A percentile compares a stretch with the other conserved stretches of the same genome.
These are phyloP conservation scores for Eurotiales sp. DNA, from an alignment of 2,329 filamentous ascomycete genomes.

Conservation along the genomic window DNA sequence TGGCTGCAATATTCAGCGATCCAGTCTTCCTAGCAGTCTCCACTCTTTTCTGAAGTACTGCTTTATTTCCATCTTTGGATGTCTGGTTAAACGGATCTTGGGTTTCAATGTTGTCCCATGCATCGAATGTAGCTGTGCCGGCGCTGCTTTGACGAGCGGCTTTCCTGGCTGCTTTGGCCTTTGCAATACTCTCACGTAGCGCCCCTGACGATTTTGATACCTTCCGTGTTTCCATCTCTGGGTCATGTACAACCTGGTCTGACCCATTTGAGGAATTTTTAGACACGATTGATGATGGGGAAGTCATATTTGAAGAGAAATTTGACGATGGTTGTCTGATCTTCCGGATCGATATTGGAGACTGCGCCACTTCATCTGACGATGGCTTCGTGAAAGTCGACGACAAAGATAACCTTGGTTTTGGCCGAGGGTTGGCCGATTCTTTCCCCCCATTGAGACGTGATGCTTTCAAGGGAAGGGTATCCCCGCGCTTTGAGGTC, in stretches of 20 bases:
- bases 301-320: slow-evolving; percentile 26
- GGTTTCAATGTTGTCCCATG: slow-evolving; percentile 48
- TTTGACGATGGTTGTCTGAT: slow-evolving; percentile 33
- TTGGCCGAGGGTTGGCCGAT: slow-evolving; percentile 41
- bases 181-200: slow-evolving; percentile 85
- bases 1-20: slow-evolving; percentile 79
- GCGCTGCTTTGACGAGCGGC: slow-evolving; percentile 40
- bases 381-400: slow-evolving; percentile 57
- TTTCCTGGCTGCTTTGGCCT: slow-evolving; percentile 78
- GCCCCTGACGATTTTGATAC: slow-evolving; percentile 69
- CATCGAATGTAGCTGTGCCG: slow-evolving; percentile 19
- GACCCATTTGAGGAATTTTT: slow-evolving; percentile 27
- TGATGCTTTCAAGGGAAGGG: slow-evolving; percentile 19
- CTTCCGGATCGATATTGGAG: slow-evolving; percentile 38
- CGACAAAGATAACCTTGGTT: slow-evolving; percentile 52
- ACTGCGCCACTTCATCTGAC: slow-evolving; percentile 28
- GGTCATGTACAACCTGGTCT: slow-evolving; percentile 27
- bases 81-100: slow-evolving; percentile 56
- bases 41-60: slow-evolving; percentile 69
- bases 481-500: slow-evolving; percentile 16
- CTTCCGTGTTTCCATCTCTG: slow-evolving; percentile 38
- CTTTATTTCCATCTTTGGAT: slow-evolving; percentile 57
- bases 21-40: slow-evolving; percentile 71
- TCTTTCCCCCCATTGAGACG: slow-evolving; percentile 46
- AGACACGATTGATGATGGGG: slow-evolving; percentile 28